A percentile compares a stretch with the other conserved stretches of the same genome.
These are phyloP conservation scores for Botryosphaeria dothidea DNA, from an alignment of 2,329 filamentous ascomycete genomes.

Conservation along the genomic window DNA sequence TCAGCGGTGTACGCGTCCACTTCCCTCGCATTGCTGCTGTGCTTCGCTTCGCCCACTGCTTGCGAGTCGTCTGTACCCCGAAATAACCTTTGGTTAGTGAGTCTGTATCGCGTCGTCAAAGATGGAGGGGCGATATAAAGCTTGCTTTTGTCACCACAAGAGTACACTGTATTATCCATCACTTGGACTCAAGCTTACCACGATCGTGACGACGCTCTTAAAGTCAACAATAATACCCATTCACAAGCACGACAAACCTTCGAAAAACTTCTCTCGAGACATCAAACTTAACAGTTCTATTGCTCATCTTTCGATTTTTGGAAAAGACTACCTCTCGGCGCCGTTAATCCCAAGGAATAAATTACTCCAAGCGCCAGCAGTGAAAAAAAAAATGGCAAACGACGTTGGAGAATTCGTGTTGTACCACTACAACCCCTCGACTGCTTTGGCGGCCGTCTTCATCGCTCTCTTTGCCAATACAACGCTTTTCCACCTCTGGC, in stretches of 20 bases:
- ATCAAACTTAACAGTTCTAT: not conserved
- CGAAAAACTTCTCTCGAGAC: not conserved
- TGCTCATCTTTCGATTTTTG: not conserved
- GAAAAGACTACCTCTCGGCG: not conserved
- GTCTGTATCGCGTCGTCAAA: not conserved
- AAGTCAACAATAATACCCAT: not conserved
- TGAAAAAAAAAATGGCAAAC: not conserved
- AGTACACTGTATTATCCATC: too few species aligned
- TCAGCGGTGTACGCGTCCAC: not conserved
- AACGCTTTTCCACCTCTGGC: slow-evolving; percentile 39
- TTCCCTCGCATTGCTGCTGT: not conserved
- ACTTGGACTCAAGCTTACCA: not conserved
- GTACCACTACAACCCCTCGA: slow-evolving; percentile 35
- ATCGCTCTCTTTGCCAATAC: slow-evolving; percentile 29
- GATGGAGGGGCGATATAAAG: not conserved
- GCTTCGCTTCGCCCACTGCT: not conserved
- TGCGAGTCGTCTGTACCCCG: not conserved
- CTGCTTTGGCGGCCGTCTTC: slow-evolving; percentile 32
- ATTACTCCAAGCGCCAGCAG: not conserved
- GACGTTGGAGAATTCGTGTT: slow-evolving; percentile 17
- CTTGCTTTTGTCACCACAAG: not conserved
- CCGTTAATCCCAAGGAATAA: not conserved
- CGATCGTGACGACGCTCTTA: not conserved
- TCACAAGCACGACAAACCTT: not conserved
- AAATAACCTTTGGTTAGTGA: not conserved